These are phyloP conservation scores for Hemisphaericaspora lyxosophila DNA, from an alignment of 1,139 yeast genomes.

Conservation along the genomic window DNA sequence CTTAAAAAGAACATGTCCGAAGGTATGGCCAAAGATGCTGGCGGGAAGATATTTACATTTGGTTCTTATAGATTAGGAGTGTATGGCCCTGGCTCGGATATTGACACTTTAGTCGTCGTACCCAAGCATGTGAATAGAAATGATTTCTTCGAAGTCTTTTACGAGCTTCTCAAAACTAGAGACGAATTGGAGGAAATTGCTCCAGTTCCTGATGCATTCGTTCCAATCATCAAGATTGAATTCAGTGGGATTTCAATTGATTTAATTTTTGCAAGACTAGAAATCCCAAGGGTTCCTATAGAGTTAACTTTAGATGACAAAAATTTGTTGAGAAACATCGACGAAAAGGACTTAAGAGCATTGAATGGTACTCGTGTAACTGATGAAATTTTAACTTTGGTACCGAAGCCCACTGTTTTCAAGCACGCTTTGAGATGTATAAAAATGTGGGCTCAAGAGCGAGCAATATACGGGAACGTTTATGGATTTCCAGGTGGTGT, in stretches of 20 bases:
- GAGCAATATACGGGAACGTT: conserved; percentile 91
- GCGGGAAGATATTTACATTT: conserved; percentile 92
- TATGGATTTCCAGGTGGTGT: conserved; percentile 99
- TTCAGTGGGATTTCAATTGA: conserved; percentile 90
- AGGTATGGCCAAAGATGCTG: conserved; percentile 96
- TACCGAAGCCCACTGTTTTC: conserved; percentile 91
- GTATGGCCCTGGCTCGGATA: conserved; percentile 97
- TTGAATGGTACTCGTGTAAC: conserved; percentile 97
- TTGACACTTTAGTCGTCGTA: conserved; percentile 90
- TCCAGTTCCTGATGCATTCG: conserved; percentile 94
- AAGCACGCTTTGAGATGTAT: conserved; percentile 90
- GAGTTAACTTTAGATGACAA: conserved; percentile 79
- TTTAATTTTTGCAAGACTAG: conserved; percentile 77
- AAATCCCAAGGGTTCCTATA: conserved; percentile 77
- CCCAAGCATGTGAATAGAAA: conserved; percentile 94
- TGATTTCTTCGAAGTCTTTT: conserved; percentile 83
- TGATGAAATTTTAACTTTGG: conserved; percentile 83
- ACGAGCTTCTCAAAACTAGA: conserved; percentile 60
- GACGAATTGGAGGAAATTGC: conserved; percentile 86
- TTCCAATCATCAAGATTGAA: conserved; percentile 88
- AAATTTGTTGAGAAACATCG: conserved; percentile 77
- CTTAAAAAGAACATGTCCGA: conserved; percentile 86
- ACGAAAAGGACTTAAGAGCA: conserved; percentile 85
- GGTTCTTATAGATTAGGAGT: conserved; percentile 96
- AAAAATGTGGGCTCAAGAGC: conserved; percentile 93